Percentiles rank a stretch among this genome's conserved stretches.
These are phyloP conservation scores for Carex littledalei DNA, from an alignment of 176 grass and related monocot genomes.

Conservation along the genomic window DNA sequence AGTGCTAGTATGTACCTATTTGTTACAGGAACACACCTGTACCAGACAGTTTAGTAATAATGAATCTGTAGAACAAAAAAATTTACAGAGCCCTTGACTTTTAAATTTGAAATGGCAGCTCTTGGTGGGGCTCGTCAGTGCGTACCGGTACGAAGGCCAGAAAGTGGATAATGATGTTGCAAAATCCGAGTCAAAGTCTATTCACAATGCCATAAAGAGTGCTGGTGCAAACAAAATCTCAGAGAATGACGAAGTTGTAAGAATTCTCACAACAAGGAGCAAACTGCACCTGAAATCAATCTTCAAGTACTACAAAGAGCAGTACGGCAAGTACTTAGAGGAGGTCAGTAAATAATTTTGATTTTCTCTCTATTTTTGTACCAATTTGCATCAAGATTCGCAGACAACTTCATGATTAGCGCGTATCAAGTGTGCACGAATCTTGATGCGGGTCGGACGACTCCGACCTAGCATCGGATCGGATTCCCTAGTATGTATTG, in stretches of 20 bases:
- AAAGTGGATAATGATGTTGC: conserved; percentile 47
- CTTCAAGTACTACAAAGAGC: conserved; percentile 71
- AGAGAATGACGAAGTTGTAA: conserved; percentile 58
- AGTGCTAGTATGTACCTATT: background rate
- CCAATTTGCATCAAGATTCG: no score
- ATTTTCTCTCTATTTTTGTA: background rate
- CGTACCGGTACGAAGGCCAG: conserved; percentile 77
- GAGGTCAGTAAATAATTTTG: conserved; percentile 28
- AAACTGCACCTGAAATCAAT: conserved; percentile 51
- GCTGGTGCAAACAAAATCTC: conserved; percentile 34
- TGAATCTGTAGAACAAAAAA: background rate
- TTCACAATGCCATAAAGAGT: conserved; percentile 42
- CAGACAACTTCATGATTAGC: no score
- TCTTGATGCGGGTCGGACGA: no score
- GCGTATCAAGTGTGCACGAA: no score
- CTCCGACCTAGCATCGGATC: no score
- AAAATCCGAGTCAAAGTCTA: conserved; percentile 58
- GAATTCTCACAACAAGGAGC: conserved; percentile 83
- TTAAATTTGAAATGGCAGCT: conserved; percentile 28
- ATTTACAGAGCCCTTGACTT: background rate
- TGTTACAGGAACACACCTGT: background rate
- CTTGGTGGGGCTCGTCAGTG: conserved; percentile 76
- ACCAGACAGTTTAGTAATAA: background rate
- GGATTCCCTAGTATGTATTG: background rate
- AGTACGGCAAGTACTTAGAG: conserved; percentile 37